phyloP scores from a whole-genome alignment of 2,329 filamentous ascomycete species.

The Ophiocordyceps camponoti-leonardi region DNA sequence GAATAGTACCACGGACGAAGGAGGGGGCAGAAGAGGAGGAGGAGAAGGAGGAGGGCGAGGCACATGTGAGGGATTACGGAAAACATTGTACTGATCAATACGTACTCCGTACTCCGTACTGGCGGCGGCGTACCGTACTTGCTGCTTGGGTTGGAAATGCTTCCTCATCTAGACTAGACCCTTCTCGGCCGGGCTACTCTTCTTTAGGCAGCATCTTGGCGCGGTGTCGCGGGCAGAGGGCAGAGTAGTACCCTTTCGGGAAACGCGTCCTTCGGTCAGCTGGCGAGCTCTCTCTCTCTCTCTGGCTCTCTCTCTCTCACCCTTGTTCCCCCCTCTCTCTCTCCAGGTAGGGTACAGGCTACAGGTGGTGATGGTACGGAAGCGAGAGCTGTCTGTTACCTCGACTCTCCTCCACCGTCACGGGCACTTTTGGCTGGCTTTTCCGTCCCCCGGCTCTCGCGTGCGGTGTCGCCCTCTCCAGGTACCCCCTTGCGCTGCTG shows the following conservation, averaged over 20 bases:
- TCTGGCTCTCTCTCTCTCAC: constrained; percentile 2
- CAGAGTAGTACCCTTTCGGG: not conserved
- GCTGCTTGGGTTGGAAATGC: not conserved
- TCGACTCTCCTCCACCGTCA: not conserved
- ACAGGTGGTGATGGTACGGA: not conserved
- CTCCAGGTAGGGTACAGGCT: not conserved
- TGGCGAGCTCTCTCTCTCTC: no score
- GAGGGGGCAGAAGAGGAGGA: no score
- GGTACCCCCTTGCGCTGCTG: not conserved
- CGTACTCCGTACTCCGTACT: no score
- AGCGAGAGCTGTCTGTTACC: not conserved
- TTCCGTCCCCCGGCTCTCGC: not conserved
- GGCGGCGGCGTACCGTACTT: no score
- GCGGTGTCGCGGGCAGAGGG: not conserved
- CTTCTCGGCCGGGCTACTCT: not conserved
- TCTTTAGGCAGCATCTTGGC: not conserved
- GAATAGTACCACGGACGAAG: not conserved
- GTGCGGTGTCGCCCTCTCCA: not conserved
- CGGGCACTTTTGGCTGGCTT: not conserved
- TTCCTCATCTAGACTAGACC: not conserved
- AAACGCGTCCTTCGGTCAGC: not conserved
- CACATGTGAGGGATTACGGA: no score
- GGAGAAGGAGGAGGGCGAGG: no score
- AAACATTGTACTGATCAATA: no score
- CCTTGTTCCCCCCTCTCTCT: not conserved